Conservation (phyloP, 495 filamentous ascomycete genomes). For the Penicillium soppii region DNA sequence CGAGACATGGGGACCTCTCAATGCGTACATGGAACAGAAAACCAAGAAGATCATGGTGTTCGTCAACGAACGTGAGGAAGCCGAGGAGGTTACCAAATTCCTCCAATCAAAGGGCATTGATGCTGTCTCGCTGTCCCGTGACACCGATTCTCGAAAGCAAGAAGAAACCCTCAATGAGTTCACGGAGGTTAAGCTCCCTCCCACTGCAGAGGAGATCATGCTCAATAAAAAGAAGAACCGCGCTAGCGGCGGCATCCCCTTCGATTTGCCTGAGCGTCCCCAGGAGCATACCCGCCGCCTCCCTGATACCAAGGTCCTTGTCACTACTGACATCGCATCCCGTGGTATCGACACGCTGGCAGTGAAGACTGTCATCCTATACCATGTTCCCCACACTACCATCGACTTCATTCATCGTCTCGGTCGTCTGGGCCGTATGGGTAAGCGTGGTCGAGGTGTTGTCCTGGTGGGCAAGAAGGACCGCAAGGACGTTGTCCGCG, state of each 20-base stretch:
- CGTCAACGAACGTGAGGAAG: slow-evolving; percentile 93
- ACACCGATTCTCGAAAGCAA: slow-evolving; percentile 70
- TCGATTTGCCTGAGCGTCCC: slow-evolving; percentile 24
- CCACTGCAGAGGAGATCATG: slow-evolving; percentile 41
- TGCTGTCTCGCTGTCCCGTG: slow-evolving; percentile 76
- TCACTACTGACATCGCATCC: slow-evolving; percentile 89
- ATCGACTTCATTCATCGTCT: slow-evolving; percentile 97
- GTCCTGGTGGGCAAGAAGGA: slow-evolving; percentile 89
- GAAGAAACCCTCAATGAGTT: slow-evolving; percentile 74
- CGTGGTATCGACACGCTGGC: slow-evolving; percentile 93
- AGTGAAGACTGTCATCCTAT: slow-evolving; percentile 85
- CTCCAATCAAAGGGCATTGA: slow-evolving; percentile 83
- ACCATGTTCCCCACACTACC: slow-evolving; percentile 92
- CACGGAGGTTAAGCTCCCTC: slow-evolving; percentile 55
- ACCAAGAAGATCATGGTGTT: slow-evolving; percentile 91
- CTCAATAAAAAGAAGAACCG: slow-evolving; percentile 32
- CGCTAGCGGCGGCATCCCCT: slow-evolving; percentile 32
- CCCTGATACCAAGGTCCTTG: slow-evolving; percentile 81
- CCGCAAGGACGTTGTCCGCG: slow-evolving; percentile 82
- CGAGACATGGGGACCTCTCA: slow-evolving; percentile 32
- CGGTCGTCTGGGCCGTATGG: slow-evolving; percentile 89
- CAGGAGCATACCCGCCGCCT: slow-evolving; percentile 30
- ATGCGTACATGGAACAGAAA: slow-evolving; percentile 44
- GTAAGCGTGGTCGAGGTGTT: slow-evolving; percentile 81
- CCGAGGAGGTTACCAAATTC: slow-evolving; percentile 75